Base-by-base conservation (phyloP, 345 rosid genomes). In the Cardiospermum halicacabum region DNA sequence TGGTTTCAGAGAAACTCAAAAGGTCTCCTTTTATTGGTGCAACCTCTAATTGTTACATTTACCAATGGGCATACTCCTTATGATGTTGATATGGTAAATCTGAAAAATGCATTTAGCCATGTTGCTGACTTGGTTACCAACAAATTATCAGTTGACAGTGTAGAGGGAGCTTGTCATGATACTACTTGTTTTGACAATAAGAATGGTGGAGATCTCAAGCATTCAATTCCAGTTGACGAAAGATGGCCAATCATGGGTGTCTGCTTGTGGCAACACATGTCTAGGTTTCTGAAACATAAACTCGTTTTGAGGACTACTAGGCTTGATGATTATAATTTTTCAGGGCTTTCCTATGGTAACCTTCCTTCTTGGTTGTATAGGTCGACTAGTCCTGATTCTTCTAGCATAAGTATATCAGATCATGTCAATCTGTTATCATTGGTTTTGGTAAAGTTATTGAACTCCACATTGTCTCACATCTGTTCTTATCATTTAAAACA, bases 231-330 rank as follows among this genome's bases (percentile, higher is more conserved):
- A 66, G 88, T 81, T 65, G 92, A 85, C 69, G 96, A 87, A 75
- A 92, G 83, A 82, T 80, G 86, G 84, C 77, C 76, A 66, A 69
- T 84, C 26, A 71, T 84, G 45, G 89, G 85, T 62, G 77, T 71
- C 61, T 85, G 90, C 76, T 68, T 87, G 69, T 92, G 98, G 96
- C 83, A 77, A 73, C 96, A 87, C 72, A 70, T 89, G 70, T 79
- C 67, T 58, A 84, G 78, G 65, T 81, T 92, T 58, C 67, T 71
- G 78, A 77, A 82, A 58, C 83, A 77, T 75, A 86, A 87, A 75
- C 72, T 89, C 75, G 71, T 66, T 65, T 72, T 67, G 32, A 26
- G 67, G 21, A 81, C 76, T 48, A 51, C 74, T 66, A 64, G 69
- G 39, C 76, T 65, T 69, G 79, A 78, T 69, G 83, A 80, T 36